Evolutionary conservation across 2,329 filamentous ascomycete genomes (phyloP).

Genomic region (Acephala macrosclerotiorum): DNA sequence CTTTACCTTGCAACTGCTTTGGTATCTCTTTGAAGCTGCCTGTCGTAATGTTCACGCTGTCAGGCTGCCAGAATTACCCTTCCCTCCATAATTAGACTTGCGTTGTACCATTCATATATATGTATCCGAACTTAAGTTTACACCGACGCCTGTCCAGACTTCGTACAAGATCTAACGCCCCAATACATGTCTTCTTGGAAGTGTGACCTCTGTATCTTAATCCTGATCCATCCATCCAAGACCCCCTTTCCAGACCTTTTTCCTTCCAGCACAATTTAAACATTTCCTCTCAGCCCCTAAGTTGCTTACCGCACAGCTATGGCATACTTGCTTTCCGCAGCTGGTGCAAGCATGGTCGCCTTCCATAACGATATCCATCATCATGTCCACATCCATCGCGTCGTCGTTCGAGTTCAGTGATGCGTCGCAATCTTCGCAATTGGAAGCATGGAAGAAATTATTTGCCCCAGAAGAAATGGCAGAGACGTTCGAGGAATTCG

Average conservation of each 20-base stretch:
- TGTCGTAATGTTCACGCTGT: background rate
- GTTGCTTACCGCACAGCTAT: conserved; percentile 65
- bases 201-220: background rate
- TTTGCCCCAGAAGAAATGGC: conserved; percentile 12
- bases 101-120: background rate
- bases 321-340: conserved; percentile 64
- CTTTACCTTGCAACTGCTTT: background rate
- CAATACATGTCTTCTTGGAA: background rate
- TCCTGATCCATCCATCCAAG: conserved; percentile 9
- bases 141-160: background rate
- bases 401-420: conserved; percentile 38
- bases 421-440: conserved; percentile 63
- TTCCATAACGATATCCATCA: conserved; percentile 48
- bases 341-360: conserved; percentile 51
- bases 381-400: conserved; percentile 52
- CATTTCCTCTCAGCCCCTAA: conserved; percentile 62
- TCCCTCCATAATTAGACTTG: background rate
- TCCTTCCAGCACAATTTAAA: conserved; percentile 53
- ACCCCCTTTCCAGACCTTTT: background rate
- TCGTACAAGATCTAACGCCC: background rate
- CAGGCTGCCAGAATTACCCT: background rate
- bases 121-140: background rate
- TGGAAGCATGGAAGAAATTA: conserved; percentile 43
- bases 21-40: background rate
- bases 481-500: conserved; percentile 36